Percentiles rank a stretch among this genome's conserved stretches.
Conservation (phyloP, 495 filamentous ascomycete species). For the Entonaema liquescens region DNA sequence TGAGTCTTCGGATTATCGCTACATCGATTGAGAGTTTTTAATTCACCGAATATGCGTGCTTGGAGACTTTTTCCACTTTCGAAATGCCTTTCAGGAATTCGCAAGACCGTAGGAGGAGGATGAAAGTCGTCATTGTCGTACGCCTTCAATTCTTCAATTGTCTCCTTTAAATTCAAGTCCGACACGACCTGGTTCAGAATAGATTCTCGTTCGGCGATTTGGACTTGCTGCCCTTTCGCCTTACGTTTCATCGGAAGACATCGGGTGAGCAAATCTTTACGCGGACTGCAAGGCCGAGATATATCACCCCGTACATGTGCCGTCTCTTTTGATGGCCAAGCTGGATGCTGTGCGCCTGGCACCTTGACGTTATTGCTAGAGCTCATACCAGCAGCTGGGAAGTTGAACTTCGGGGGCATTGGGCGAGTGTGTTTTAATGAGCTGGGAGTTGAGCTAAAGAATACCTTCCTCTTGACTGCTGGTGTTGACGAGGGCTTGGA, state of each 20-base stretch:
- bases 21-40: constrained; percentile 34
- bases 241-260: constrained; percentile 48
- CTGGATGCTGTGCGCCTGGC: constrained; percentile 66
- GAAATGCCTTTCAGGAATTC: constrained; percentile 58
- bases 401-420: constrained; percentile 17
- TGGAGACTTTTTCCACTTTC: constrained; percentile 60
- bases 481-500: constrained; percentile 23
- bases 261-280: background rate
- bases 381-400: constrained; percentile 49
- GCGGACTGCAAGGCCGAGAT: background rate
- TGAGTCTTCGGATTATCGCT: constrained; percentile 51
- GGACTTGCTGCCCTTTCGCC: constrained; percentile 58
- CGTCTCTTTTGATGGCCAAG: constrained; percentile 76
- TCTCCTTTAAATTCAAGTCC: constrained; percentile 25
- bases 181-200: constrained; percentile 43
- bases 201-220: constrained; percentile 55
- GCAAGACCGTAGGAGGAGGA: constrained; percentile 52
- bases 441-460: constrained; percentile 48
- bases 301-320: constrained; percentile 63
- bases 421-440: constrained; percentile 45
- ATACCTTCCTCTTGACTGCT: constrained; percentile 37
- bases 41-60: constrained; percentile 49
- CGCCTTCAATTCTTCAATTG: constrained; percentile 48
- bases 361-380: constrained; percentile 55
- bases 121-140: constrained; percentile 51